Percentiles rank a stretch among this genome's conserved stretches.
phyloP scores from a whole-genome alignment of 805 yeast genomes.

The Teunomyces panamensis region DNA sequence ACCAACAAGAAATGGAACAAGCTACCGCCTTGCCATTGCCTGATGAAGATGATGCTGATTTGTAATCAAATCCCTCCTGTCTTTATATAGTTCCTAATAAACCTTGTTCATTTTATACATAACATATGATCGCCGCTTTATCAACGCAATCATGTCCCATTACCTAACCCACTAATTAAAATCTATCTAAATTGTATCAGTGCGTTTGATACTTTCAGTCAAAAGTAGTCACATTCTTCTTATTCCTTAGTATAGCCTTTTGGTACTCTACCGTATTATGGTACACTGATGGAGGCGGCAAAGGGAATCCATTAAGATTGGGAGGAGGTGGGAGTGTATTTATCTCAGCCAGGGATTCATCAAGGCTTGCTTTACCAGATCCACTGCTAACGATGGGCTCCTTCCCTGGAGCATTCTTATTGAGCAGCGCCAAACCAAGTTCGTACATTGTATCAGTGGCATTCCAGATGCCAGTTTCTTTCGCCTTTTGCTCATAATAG shows the following conservation, averaged over 20 bases:
- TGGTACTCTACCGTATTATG: constrained; percentile 23
- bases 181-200: neutral
- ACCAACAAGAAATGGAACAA: constrained; percentile 99
- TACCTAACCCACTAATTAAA: neutral
- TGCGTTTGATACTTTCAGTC: neutral
- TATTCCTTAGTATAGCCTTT: constrained; percentile 12
- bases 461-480: constrained; percentile 33
- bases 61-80: constrained; percentile 45
- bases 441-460: constrained; percentile 30
- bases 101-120: constrained; percentile 1
- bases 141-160: neutral
- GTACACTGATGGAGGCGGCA: constrained; percentile 34
- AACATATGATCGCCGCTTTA: neutral
- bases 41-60: constrained; percentile 99
- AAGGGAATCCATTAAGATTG: constrained; percentile 24
- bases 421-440: constrained; percentile 33
- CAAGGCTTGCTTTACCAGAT: neutral
- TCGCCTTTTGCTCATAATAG: constrained; percentile 56
- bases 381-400: neutral
- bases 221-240: neutral
- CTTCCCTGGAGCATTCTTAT: constrained; percentile 28
- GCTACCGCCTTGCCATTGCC: constrained; percentile 99
- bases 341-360: neutral
- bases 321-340: constrained; percentile 34
- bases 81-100: constrained; percentile 1